Conservation (phyloP, 108 stramenopile genomes). For the Mediolabrus comicus region DNA sequence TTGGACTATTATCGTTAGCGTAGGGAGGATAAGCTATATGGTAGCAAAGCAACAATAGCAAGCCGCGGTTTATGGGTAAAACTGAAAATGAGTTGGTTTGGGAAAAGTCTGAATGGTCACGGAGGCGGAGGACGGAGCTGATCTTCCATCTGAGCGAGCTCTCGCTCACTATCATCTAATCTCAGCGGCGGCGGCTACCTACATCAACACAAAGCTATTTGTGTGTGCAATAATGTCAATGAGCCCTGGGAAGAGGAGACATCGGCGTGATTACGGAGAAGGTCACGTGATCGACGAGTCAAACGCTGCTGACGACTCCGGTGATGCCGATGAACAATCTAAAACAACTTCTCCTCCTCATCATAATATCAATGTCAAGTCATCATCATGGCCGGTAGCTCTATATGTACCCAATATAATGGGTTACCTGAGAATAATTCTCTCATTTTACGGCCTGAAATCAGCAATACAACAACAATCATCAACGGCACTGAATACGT, state of each 20-base stretch:
- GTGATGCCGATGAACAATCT: neutral
- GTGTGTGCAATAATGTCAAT: no score
- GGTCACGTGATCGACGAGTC: neutral
- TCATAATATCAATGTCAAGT: neutral
- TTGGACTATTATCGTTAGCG: no score
- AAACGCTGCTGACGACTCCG: neutral
- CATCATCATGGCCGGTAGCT: constrained; percentile 31
- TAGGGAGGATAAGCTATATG: no score
- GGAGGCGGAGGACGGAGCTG: no score
- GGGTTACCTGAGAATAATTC: constrained; percentile 54
- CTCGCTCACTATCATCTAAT: no score
- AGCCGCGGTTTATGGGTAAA: no score
- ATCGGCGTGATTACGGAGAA: constrained; percentile 12
- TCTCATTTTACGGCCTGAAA: constrained; percentile 44
- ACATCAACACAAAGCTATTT: no score
- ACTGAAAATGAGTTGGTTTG: no score
- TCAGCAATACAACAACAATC: constrained; percentile 18
- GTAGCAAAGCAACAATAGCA: no score
- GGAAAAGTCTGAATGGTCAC: no score
- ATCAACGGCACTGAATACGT: constrained; percentile 35
- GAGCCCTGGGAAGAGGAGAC: neutral
- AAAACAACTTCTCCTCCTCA: neutral
- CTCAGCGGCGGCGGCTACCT: no score
- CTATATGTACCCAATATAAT: constrained; percentile 63
- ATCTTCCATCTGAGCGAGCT: no score